Conservation (phyloP, 2,329 filamentous ascomycete species). For the Saccharata proteae region DNA sequence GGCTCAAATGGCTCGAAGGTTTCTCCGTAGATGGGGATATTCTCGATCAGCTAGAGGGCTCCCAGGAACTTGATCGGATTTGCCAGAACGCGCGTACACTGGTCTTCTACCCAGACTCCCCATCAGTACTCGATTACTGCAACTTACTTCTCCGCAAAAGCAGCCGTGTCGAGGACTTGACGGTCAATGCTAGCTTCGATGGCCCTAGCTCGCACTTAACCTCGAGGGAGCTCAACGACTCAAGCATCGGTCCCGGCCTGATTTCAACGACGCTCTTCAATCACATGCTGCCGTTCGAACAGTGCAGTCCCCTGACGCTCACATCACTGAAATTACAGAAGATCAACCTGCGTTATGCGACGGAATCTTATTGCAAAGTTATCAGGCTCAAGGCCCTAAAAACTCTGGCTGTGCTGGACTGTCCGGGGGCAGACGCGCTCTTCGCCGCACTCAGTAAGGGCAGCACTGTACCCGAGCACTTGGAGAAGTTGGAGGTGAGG, state of each 20-base stretch:
- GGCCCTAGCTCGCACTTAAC: slow-evolving; percentile 22
- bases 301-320: slow-evolving; percentile 32
- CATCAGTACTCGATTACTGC: slow-evolving; percentile 32
- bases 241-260: slow-evolving; percentile 33
- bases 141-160: slow-evolving; percentile 31
- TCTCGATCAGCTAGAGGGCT: slow-evolving; percentile 30
- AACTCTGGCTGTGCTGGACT: slow-evolving; percentile 31
- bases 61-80: slow-evolving; percentile 25
- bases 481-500: slow-evolving; percentile 35
- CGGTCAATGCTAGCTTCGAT: slow-evolving; percentile 35
- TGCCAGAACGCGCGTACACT: slow-evolving; percentile 32
- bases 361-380: slow-evolving; percentile 35
- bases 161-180: slow-evolving; percentile 32
- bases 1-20: slow-evolving; percentile 36
- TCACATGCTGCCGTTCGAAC: slow-evolving; percentile 35
- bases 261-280: slow-evolving; percentile 34
- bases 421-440: slow-evolving; percentile 33
- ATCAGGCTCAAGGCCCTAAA: slow-evolving; percentile 34
- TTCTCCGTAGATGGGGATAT: slow-evolving; percentile 33
- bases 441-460: slow-evolving; percentile 36
- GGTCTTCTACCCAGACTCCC: slow-evolving; percentile 35
- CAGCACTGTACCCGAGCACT: slow-evolving; percentile 29
- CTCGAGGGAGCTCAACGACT: slow-evolving; percentile 33
- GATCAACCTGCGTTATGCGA: slow-evolving; percentile 34
- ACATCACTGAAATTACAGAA: slow-evolving; percentile 34